Conservation (phyloP, 345 rosid species). For the Capsella bursapastoris region DNA sequence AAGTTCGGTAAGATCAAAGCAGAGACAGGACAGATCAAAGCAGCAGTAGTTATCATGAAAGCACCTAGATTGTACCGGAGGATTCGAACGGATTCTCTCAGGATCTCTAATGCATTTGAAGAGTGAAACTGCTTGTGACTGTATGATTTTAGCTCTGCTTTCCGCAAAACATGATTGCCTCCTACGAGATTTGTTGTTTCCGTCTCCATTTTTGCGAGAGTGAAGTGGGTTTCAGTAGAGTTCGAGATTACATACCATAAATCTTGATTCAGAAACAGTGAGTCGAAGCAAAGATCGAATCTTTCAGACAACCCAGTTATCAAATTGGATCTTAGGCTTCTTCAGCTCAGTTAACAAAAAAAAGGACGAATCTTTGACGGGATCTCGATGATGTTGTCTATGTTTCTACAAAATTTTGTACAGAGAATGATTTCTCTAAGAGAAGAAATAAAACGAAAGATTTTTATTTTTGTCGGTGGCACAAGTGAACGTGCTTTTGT, state of each 20-base stretch:
- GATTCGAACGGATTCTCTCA: slow-evolving; percentile 82
- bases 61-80: slow-evolving; percentile 70
- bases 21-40: slow-evolving; percentile 80
- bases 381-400: slow-evolving; percentile 38
- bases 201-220: slow-evolving; percentile 42
- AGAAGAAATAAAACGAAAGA: neutral
- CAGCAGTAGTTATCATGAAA: slow-evolving; percentile 66
- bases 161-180: slow-evolving; percentile 36
- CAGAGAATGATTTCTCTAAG: neutral
- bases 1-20: slow-evolving; percentile 69
- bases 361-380: slow-evolving; percentile 2
- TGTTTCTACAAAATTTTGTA: neutral
- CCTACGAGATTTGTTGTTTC: slow-evolving; percentile 44
- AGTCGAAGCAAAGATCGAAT: slow-evolving; percentile 25
- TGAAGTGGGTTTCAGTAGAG: slow-evolving; percentile 32
- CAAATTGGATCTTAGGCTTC: neutral
- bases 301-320: slow-evolving; percentile 15
- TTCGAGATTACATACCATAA: slow-evolving; percentile 16
- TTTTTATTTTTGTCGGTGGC: slow-evolving; percentile 36
- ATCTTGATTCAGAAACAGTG: neutral
- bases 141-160: slow-evolving; percentile 53
- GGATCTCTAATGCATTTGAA: slow-evolving; percentile 76
- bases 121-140: slow-evolving; percentile 55
- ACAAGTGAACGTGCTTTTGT: slow-evolving; percentile 31
- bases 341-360: neutral